Evolutionary conservation across 495 filamentous ascomycete species (phyloP).

Genomic region (Penicillium verhagenii): DNA sequence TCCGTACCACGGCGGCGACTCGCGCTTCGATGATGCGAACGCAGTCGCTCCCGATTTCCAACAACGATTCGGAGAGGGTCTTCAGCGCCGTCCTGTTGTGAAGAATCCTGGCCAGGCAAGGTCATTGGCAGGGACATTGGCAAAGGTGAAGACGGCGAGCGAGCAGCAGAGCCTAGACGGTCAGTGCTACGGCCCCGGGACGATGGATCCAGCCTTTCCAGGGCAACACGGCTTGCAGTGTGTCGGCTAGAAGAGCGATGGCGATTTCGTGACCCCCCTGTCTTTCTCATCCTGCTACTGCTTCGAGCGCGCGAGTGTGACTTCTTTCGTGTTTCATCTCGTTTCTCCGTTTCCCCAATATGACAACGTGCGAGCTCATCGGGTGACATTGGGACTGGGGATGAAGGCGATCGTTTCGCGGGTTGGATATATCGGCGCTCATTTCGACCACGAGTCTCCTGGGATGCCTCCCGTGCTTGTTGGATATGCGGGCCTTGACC

Average conservation of each 20-base stretch:
- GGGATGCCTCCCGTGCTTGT: slow-evolving; percentile 58
- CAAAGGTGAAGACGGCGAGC: slow-evolving; percentile 80
- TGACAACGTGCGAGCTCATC: slow-evolving; percentile 68
- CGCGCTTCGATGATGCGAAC: slow-evolving; percentile 56
- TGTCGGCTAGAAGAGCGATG: slow-evolving; percentile 44
- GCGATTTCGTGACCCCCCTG: slow-evolving; percentile 33
- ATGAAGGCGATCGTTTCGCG: slow-evolving; percentile 84
- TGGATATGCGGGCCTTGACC: slow-evolving; percentile 47
- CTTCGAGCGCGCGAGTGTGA: slow-evolving; percentile 39
- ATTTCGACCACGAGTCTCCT: slow-evolving; percentile 63
- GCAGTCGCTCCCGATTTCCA: slow-evolving; percentile 60
- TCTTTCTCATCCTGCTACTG: slow-evolving; percentile 37
- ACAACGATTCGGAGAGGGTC: slow-evolving; percentile 62
- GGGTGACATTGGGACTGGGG: slow-evolving; percentile 88
- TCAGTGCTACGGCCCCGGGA: slow-evolving; percentile 53
- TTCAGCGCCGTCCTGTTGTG: slow-evolving; percentile 40
- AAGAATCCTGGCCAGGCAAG: slow-evolving; percentile 32
- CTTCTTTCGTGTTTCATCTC: slow-evolving; percentile 41
- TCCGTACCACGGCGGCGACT: slow-evolving; percentile 48
- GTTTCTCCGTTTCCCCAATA: slow-evolving; percentile 43
- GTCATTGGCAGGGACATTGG: slow-evolving; percentile 63
- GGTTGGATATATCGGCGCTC: slow-evolving; percentile 70
- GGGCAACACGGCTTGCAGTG: slow-evolving; percentile 47
- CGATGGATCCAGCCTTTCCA: slow-evolving; percentile 29
- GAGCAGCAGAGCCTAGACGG: slow-evolving; percentile 54